These are phyloP conservation scores for Prunus fruticosa DNA, from an alignment of 306 rosid genomes.

Conservation along the genomic window DNA sequence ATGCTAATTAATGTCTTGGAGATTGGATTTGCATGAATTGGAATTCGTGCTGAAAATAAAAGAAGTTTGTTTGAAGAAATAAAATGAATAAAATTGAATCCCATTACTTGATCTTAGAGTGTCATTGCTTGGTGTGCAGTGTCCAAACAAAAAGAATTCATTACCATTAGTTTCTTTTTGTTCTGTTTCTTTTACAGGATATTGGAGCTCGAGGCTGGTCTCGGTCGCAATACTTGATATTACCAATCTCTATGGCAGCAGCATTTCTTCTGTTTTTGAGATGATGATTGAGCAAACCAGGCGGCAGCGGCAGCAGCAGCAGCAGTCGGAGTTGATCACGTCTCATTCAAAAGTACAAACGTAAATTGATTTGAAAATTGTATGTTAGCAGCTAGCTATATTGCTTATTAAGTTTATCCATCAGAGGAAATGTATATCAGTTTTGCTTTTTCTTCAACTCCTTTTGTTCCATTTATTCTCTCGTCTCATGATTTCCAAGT, in stretches of 20 bases:
- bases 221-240: constrained; percentile 37
- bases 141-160: not conserved
- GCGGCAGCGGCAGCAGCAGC: constrained; percentile 3
- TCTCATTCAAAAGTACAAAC: constrained; percentile 18
- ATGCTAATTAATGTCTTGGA: not conserved
- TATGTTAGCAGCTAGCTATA: constrained; percentile 22
- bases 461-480: constrained; percentile 3
- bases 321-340: constrained; percentile 14
- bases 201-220: constrained; percentile 39
- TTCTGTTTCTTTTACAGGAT: constrained; percentile 46
- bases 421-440: constrained; percentile 36
- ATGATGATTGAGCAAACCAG: constrained; percentile 27
- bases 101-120: not conserved
- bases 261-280: constrained; percentile 50
- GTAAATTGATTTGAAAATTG: constrained; percentile 31
- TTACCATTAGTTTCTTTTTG: constrained; percentile 1
- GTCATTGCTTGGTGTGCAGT: not conserved
- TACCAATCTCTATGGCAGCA: constrained; percentile 38
- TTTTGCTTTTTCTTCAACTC: constrained; percentile 21
- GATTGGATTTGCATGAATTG: not conserved
- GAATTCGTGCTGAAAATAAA: not conserved
- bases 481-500: not conserved
- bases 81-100: not conserved
- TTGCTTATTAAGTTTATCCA: constrained; percentile 24
- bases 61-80: not conserved